Percentiles rank a stretch among this genome's conserved stretches.
Conservation (phyloP, 108 stramenopile species). For the Skeletonema grethae region DNA sequence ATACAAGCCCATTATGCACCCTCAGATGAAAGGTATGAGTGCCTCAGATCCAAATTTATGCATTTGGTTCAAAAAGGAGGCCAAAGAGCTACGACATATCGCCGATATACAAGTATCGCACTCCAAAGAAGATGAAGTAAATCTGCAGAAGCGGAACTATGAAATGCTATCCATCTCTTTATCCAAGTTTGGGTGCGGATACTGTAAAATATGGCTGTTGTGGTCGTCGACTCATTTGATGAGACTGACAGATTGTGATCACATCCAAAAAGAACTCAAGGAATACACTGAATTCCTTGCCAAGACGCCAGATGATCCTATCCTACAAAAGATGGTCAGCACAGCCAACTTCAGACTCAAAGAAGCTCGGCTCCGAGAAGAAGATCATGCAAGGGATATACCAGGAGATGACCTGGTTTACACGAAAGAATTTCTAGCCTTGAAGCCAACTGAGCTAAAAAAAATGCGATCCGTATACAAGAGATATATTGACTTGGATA, state of each 20-base stretch:
- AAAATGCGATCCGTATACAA: conserved; percentile 24
- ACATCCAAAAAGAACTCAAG: conserved; percentile 38
- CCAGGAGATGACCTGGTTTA: conserved; percentile 38
- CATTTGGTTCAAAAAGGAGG: conserved; percentile 38
- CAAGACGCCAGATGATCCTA: conserved; percentile 31
- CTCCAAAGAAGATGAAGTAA: conserved; percentile 22
- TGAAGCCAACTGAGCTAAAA: conserved; percentile 17
- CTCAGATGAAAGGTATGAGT: conserved; percentile 30
- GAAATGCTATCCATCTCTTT: conserved; percentile 36
- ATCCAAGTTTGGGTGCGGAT: conserved; percentile 37
- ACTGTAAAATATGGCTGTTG: conserved; percentile 35
- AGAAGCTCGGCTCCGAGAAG: conserved; percentile 38
- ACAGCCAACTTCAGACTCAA: conserved; percentile 29
- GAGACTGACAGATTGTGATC: conserved; percentile 31
- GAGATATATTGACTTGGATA: conserved; percentile 24
- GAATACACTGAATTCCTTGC: conserved; percentile 40
- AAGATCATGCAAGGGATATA: conserved; percentile 38
- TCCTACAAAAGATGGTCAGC: conserved; percentile 33
- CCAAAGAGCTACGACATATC: conserved; percentile 10
- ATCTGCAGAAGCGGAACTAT: conserved; percentile 34
- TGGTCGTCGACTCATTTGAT: conserved; percentile 28
- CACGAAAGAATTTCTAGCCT: conserved; percentile 43
- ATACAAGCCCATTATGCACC: conserved; percentile 20
- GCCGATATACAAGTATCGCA: conserved; percentile 35
- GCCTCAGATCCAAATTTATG: conserved; percentile 30